Evolutionary conservation across 257 asterid species (phyloP).

Genomic region (Pogostemon cablin): DNA sequence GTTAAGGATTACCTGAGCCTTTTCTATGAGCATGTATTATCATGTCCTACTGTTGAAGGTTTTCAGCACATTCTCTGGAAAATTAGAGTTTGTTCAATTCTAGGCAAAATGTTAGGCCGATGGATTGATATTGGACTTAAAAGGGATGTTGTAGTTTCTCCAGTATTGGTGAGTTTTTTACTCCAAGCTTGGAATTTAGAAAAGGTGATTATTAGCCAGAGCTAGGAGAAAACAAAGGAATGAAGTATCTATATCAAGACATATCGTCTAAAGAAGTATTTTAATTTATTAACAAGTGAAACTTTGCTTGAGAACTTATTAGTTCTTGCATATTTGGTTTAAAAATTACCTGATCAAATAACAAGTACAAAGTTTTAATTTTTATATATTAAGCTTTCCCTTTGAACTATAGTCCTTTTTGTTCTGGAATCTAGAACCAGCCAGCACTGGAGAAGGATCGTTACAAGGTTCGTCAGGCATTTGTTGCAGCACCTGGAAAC

Average conservation of each 20-base stretch:
- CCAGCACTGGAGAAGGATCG: conserved; percentile 99
- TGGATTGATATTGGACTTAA: neutral
- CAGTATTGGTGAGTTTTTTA: neutral
- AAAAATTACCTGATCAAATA: neutral
- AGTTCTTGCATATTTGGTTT: conserved; percentile 1
- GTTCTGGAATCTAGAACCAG: conserved; percentile 65
- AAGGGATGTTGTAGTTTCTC: conserved; percentile 11
- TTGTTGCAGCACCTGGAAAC: conserved; percentile 89
- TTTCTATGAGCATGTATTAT: too few species aligned
- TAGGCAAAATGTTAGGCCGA: neutral
- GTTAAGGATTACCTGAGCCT: too few species aligned
- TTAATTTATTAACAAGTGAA: conserved; percentile 15
- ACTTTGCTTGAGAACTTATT: conserved; percentile 13
- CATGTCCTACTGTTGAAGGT: too few species aligned
- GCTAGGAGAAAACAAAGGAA: neutral
- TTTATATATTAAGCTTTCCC: neutral
- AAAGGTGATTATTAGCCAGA: neutral
- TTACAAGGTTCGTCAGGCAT: conserved; percentile 94
- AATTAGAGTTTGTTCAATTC: neutral
- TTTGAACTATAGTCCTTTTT: conserved; percentile 19
- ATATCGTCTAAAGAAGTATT: conserved; percentile 16
- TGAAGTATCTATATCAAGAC: conserved; percentile 22
- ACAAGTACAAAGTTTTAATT: conserved; percentile 5
- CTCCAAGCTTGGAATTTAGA: conserved; percentile 8
- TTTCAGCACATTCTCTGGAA: too few species aligned